Evolutionary conservation across 176 grass and related monocot genomes (phyloP), one percentile per base, ranked within the genome.

Genomic region (Eleusine indica): DNA sequence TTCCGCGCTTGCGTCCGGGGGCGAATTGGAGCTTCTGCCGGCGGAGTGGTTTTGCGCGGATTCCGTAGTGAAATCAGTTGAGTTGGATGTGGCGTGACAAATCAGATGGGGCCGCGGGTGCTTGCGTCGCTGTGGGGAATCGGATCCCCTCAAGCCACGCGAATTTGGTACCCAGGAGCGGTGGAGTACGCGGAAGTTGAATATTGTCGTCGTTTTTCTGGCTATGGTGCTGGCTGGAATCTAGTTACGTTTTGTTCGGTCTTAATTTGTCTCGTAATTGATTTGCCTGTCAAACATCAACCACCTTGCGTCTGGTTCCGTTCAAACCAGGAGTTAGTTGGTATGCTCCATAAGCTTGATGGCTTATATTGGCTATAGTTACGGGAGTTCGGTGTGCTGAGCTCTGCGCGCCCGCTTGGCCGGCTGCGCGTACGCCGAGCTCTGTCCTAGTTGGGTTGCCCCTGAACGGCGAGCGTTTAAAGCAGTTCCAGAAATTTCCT

Each of bases 41-140:
- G 47, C 46, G 18, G 15, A 40, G 56, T 54, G 65, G 9, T 79
- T 40, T 83, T 14, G 69, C 13, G 79, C 19, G 66, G 80, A 44
- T 79, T 66, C 19, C 37, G 80, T 28, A 49, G 57, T 81, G 35
- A 40, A 19, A 71, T 14, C 70, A 6, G 49, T 52, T 28, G 79
- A 62, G 51, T 18, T 43, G 74, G 84, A n/a, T 11, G 74, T 86
- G 67, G 79, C 84, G 83, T 90, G 68, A 73, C 67, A 83, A 61
- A 78, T 86, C 67, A 22, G 14, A 8, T 41, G 9, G 12, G 58
- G 15, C 9, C 32, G 44, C 37, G 25, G 66, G 49, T 46, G 71
- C 87, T 63, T 42, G 63, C 76, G 77, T 68, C 11, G 56, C 83
- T 25, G 38, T 65, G 16, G 75, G 83, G 73, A 68, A 90, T 38